These are phyloP conservation scores for Syncephalastrum sp. DNA, from an alignment of 371 early-diverging fungal species.

Conservation along the genomic window DNA sequence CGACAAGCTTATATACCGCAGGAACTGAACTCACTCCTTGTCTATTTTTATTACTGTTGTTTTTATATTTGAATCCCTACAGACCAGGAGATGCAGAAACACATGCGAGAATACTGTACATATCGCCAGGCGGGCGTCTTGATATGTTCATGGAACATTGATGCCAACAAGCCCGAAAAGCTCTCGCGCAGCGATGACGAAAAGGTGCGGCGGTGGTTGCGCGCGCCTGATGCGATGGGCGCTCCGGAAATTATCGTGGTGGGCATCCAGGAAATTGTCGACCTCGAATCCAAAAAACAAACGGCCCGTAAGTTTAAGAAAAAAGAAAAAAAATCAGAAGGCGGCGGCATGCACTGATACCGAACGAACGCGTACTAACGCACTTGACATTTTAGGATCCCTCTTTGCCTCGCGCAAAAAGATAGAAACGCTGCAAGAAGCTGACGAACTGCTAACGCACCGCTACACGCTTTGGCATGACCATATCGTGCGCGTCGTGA, in stretches of 20 bases:
- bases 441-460: constrained; percentile 54
- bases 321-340: background rate
- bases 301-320: constrained; percentile 56
- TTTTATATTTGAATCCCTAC: background rate
- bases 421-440: constrained; percentile 41
- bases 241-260: constrained; percentile 80
- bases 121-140: constrained; percentile 60
- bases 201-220: constrained; percentile 50
- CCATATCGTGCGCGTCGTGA: constrained; percentile 53
- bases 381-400: constrained; percentile 37
- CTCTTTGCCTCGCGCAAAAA: constrained; percentile 58
- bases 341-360: too few relatives aligned
- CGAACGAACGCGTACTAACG: too few relatives aligned
- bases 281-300: constrained; percentile 74
- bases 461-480: constrained; percentile 74
- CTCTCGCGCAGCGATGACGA: constrained; percentile 39
- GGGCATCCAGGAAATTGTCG: constrained; percentile 87
- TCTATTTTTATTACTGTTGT: background rate
- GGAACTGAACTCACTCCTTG: background rate
- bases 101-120: constrained; percentile 54
- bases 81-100: constrained; percentile 32
- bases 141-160: constrained; percentile 83
- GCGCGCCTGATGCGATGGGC: constrained; percentile 27
- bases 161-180: constrained; percentile 62
- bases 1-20: background rate